Conservation (phyloP, 2,329 filamentous ascomycete species). For the Periconia sp. region DNA sequence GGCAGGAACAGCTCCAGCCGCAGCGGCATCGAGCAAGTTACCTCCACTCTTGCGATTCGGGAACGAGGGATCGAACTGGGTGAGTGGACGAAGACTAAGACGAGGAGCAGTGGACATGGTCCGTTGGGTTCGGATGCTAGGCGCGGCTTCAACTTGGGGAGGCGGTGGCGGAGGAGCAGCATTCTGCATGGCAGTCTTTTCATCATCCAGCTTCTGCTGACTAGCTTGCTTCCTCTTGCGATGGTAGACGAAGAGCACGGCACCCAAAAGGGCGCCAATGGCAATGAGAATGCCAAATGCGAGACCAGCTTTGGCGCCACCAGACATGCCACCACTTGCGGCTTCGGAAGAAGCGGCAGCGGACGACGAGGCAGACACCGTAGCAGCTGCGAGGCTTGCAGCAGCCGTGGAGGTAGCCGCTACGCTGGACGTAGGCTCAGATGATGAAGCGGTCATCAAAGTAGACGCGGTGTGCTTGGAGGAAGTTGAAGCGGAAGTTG, state of each 20-base stretch:
- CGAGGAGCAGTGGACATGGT: conserved; percentile 70
- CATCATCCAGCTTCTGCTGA: conserved; percentile 43
- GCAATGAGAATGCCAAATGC: conserved; percentile 80
- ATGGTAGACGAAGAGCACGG: conserved; percentile 74
- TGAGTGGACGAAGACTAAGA: conserved; percentile 82
- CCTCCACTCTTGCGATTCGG: conserved; percentile 49
- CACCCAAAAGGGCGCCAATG: conserved; percentile 68
- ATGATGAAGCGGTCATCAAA: conserved; percentile 19
- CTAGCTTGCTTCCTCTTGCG: conserved; percentile 70
- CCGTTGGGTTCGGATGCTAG: conserved; percentile 50
- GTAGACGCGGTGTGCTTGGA: too few species aligned
- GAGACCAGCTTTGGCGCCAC: conserved; percentile 75
- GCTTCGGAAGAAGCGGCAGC: conserved; percentile 30
- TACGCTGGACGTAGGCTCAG: too few species aligned
- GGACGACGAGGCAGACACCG: conserved; percentile 25
- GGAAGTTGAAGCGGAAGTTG: conserved; percentile 31
- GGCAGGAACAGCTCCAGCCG: conserved; percentile 32
- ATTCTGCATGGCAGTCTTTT: conserved; percentile 46
- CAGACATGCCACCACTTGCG: conserved; percentile 48
- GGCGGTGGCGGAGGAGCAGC: conserved; percentile 36
- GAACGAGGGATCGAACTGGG: conserved; percentile 78
- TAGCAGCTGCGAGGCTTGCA: conserved; percentile 25
- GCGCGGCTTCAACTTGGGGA: conserved; percentile 28
- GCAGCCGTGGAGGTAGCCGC: conserved; percentile 4
- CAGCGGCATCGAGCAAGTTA: conserved; percentile 40